Base-by-base conservation (phyloP, 768 basidiomycete genomes). In the Lanmaoa pseudosensibilis region DNA sequence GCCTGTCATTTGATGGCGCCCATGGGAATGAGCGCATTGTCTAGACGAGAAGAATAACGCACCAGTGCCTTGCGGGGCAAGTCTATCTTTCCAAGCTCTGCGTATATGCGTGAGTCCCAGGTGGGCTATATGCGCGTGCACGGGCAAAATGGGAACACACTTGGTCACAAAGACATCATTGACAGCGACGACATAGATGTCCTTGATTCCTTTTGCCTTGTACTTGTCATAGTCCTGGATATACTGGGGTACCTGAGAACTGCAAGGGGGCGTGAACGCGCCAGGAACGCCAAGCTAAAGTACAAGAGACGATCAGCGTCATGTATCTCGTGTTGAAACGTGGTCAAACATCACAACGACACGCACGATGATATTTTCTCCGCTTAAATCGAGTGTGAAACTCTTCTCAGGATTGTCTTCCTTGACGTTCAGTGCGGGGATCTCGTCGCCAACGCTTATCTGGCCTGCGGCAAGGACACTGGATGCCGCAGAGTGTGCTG, bases 111-210 rank as follows among this genome's bases (percentile, higher is more conserved):
- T 55, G 25, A 61, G 51, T 58, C 15, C 9, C 11, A 16, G 15
- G 40, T 21, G 36, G 40, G 11, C 19, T 54, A 37, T 52, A 65
- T 54, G 45, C 52, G 50, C 39, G 39, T 46, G 15, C 41, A 57
- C 11, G 10, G 18, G 15, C 4, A 25, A 38, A 30, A 32, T 1
- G n/a, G 12, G 9, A 11, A 50, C 50, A 18, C 63, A 77, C 53
- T 85, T 81, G 55, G 79, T 83, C 44, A 90, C 87, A 64, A 88
- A 94, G 8, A 80, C 78, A 67, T 95, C 92, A 69, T 94, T 94
- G 54, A 90, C 86, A 25, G 84, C 76, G 52, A 94, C 73, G 52
- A 94, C 80, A 58, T 84, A 87, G 57, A 92, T 81, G 50, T 82
- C 78, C 56, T 83, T 80, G 65, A 92, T 74, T 12, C 90, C 92